Base-by-base conservation (phyloP, 2,329 filamentous ascomycete genomes). In the Cryphonectria nitschkei region DNA sequence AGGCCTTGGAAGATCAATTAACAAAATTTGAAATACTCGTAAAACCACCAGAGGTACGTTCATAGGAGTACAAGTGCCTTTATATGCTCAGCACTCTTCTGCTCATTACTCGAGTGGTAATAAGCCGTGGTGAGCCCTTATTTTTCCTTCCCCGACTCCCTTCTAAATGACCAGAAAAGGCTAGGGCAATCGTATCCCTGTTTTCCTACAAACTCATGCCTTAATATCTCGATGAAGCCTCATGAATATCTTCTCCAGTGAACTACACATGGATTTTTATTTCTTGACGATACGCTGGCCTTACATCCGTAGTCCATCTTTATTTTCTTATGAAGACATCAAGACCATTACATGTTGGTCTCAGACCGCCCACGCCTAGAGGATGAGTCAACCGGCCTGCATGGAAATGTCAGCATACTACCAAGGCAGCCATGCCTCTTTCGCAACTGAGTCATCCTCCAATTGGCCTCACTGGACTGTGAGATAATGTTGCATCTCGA, bases 301-400 rank as follows among this genome's bases (percentile, higher is more conserved):
- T 56, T 29, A 7, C 1, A 13, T 1, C n/a, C 13, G 50, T 14
- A 14, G 11, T 4, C 14, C 3, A 37, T 14, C 8, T 19, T 37
- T 3, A 22, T 37, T 5, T 22, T 8, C 22, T 11, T 50, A 39
- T 37, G 7, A 61, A 39, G 32, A 61, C 2, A 11, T 61, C 32
- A 39, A n/a, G 16, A 39, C 11, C 1, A 52, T 29, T n/a, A 9
- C 9, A 52, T 26, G 11, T 68, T 60, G 46, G 46, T 37, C 65
- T 50, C 69, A 56, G 16, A 56, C 56, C 37, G 43, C 22, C 16
- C 8, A 65, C 19, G 34, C 19, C 56, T 13, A 54, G 3, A n/a
- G 3, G n/a, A 13, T 67, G 68, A 69, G 63, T 69, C 62, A 69
- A 41, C 54, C 68, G 68, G 68, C 16, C 39, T n/a, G 8, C 43